Percentiles rank a stretch among this genome's conserved stretches.
phyloP scores from a whole-genome alignment of 495 filamentous ascomycete genomes.

The Xylaria flabelliformis region DNA sequence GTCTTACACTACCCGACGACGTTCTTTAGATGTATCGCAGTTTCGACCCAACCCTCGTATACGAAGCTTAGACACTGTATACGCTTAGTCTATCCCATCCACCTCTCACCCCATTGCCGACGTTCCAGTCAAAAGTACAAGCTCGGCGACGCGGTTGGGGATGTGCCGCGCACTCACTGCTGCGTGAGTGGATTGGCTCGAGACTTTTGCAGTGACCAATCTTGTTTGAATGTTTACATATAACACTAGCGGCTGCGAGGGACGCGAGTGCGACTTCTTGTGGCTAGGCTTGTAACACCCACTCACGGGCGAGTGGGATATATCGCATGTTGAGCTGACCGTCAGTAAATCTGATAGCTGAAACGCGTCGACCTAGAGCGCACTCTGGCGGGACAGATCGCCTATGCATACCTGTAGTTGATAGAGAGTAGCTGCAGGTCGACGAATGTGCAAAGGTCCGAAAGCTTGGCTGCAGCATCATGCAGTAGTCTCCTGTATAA shows the following conservation, averaged over 20 bases:
- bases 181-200: slow-evolving; percentile 6
- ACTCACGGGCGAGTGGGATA: slow-evolving; percentile 3
- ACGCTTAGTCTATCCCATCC: not conserved
- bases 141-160: slow-evolving; percentile 11
- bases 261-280: slow-evolving; percentile 37
- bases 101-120: not conserved
- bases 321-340: slow-evolving; percentile 24
- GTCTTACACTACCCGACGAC: slow-evolving; percentile 12
- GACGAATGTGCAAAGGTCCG: slow-evolving; percentile 40
- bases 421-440: slow-evolving; percentile 38
- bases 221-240: not conserved
- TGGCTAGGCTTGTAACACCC: slow-evolving; percentile 38
- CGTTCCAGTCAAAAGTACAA: slow-evolving; percentile 12
- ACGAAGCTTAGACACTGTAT: not conserved
- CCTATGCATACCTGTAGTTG: slow-evolving; percentile 24
- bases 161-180: slow-evolving; percentile 3
- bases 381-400: slow-evolving; percentile 27
- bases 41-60: slow-evolving; percentile 4
- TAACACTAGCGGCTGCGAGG: slow-evolving; percentile 33
- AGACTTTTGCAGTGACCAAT: slow-evolving; percentile 5
- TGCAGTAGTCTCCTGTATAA: slow-evolving; percentile 36
- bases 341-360: slow-evolving; percentile 30
- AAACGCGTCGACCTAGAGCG: slow-evolving; percentile 36
- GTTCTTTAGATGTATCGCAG: not conserved
- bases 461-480: slow-evolving; percentile 41